Conservation (phyloP, 257 asterid genomes). For the Anisodus acutangulus region DNA sequence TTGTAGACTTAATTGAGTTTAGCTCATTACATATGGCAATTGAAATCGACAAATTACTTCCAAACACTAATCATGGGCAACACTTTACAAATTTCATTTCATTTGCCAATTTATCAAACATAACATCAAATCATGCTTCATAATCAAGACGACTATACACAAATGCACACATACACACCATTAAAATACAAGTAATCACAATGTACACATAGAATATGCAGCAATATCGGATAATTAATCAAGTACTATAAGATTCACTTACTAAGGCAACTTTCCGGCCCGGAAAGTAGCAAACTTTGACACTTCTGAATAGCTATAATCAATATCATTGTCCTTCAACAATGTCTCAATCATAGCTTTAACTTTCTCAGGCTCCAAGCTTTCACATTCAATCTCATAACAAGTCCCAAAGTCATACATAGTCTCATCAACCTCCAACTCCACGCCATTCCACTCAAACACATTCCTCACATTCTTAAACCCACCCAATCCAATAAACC, state of each 20-base stretch:
- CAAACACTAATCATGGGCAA: neutral
- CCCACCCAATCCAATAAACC: conserved; percentile 78
- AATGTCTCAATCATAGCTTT: conserved; percentile 68
- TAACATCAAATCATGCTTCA: neutral
- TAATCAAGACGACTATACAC: neutral
- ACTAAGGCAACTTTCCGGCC: conserved; percentile 76
- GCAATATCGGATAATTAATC: neutral
- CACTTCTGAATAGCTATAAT: conserved; percentile 64
- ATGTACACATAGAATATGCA: neutral
- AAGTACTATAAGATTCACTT: conserved; percentile 34
- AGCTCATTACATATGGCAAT: neutral
- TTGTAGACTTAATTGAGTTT: neutral
- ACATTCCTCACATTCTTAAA: conserved; percentile 80
- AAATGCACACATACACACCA: neutral
- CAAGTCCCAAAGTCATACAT: conserved; percentile 79
- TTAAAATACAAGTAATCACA: neutral
- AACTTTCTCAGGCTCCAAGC: conserved; percentile 77
- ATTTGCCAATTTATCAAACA: conserved; percentile 4
- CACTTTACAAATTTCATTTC: neutral
- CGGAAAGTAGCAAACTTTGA: conserved; percentile 88
- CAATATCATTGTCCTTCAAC: conserved; percentile 73
- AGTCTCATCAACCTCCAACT: conserved; percentile 86
- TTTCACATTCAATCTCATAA: conserved; percentile 94
- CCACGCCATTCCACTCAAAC: conserved; percentile 79
- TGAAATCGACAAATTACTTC: neutral